phyloP scores from a whole-genome alignment of 768 basidiomycete genomes.

The Boletus barrowsii region DNA sequence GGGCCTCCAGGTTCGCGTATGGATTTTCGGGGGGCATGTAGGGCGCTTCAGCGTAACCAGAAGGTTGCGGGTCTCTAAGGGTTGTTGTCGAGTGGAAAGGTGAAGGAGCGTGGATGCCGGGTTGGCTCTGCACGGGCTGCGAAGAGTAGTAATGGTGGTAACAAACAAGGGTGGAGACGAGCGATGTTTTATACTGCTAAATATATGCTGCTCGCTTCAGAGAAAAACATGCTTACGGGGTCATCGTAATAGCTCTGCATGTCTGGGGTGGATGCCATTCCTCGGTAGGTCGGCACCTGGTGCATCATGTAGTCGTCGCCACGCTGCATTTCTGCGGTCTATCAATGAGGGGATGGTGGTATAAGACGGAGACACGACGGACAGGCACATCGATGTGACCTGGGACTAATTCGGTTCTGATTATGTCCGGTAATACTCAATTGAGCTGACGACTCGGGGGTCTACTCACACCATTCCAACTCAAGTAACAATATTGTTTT shows the following conservation, averaged over 20 bases:
- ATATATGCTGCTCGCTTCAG: neutral
- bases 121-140: constrained; percentile 33
- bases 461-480: too few species aligned
- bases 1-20: constrained; percentile 33
- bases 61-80: constrained; percentile 22
- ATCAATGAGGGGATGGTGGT: neutral
- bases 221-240: constrained; percentile 11
- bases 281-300: constrained; percentile 21
- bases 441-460: too few species aligned
- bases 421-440: too few species aligned
- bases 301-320: constrained; percentile 26
- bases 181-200: neutral
- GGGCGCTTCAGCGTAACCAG: constrained; percentile 23
- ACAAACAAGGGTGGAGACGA: neutral
- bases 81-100: constrained; percentile 20
- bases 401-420: neutral
- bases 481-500: too few species aligned
- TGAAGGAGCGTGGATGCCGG: constrained; percentile 38
- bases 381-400: too few species aligned
- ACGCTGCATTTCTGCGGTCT: constrained; percentile 16
- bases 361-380: neutral
- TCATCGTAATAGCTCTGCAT: constrained; percentile 32
- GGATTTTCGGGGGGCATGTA: constrained; percentile 22
- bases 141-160: neutral
- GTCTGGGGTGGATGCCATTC: constrained; percentile 22